Evolutionary conservation across 1,139 yeast species (phyloP), one percentile per base, ranked within the genome.

Genomic region (Wickerhamomyces sp.): DNA sequence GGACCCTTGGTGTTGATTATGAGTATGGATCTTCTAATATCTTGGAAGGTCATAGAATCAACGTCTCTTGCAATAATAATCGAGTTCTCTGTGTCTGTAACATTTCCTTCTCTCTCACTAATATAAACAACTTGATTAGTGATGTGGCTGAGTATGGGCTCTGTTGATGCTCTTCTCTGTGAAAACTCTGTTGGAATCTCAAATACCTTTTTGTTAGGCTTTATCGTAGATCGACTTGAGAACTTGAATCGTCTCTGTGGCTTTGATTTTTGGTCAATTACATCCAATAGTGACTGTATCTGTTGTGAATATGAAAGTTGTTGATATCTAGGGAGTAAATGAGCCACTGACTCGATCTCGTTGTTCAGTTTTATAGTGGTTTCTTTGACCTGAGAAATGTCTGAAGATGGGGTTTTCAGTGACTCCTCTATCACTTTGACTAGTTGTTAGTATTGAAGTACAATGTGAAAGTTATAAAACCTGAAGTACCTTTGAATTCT

Each of bases 1-100:
- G 75, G 71, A 1, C 76, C 75, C 1, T 54, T 50, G n/a, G 65
- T 59, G 3, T 50, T 44, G 1, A 70, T 38, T 3, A 45, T 34
- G 6, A 71, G 27, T 0, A 62, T 44, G 7, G 64, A 59, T 27
- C 55, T 37, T 1, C 14, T 10, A 1, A 62, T 65, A 5, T 53
- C 46, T 15, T 56, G 53, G 13, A 51, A 9, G 10, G 51, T 45
- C 3, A 45, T 39, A 6, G 53, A 47, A 9, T 39, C 36, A 10
- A 40, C 27, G 8, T 37, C 27, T 7, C 40, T 40, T 26, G 43
- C 32, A 10, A 41, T 26, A 1, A 50, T 30, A 5, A 48, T 40
- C 4, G 45, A 45, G 7, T 47, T 15, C 7, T 39, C 18, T 10
- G 44, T 33, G 27, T 48, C 33, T n/a, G 34, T 41, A 3, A 46